These are phyloP conservation scores for Fusarium chaquense DNA, from an alignment of 2,329 filamentous ascomycete genomes.

Conservation along the genomic window DNA sequence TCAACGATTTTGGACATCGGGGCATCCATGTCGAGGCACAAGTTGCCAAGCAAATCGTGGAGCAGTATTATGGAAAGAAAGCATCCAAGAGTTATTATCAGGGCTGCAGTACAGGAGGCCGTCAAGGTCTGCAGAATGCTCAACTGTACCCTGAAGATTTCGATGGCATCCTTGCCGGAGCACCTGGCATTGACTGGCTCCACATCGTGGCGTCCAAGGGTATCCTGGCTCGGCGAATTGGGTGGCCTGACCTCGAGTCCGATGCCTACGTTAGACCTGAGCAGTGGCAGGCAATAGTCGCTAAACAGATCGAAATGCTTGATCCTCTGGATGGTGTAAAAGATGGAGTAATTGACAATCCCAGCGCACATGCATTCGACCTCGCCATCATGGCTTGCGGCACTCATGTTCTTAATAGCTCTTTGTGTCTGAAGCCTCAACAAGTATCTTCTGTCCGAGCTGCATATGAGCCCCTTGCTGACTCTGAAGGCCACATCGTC, in stretches of 20 bases:
- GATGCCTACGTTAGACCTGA: conserved; percentile 12
- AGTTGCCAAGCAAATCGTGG: conserved; percentile 4
- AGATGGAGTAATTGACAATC: conserved; percentile 17
- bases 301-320: conserved; percentile 11
- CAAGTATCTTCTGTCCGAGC: conserved; percentile 2
- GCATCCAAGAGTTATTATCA: conserved; percentile 4
- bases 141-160: conserved; percentile 17
- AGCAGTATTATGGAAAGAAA: conserved; percentile 6
- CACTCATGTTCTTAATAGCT: neutral
- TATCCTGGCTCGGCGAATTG: neutral
- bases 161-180: conserved; percentile 13
- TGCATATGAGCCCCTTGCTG: conserved; percentile 12
- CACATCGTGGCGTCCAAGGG: conserved; percentile 21
- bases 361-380: neutral
- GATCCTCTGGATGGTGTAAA: conserved; percentile 14
- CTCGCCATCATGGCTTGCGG: conserved; percentile 5
- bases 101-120: conserved; percentile 13
- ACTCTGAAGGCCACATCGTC: neutral
- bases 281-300: conserved; percentile 10
- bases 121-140: conserved; percentile 10
- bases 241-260: neutral
- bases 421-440: neutral
- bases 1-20: conserved; percentile 22
- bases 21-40: conserved; percentile 6
- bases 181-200: conserved; percentile 12